Base-by-base conservation (phyloP, 495 filamentous ascomycete species). In the Alectoria sarmentosa region DNA sequence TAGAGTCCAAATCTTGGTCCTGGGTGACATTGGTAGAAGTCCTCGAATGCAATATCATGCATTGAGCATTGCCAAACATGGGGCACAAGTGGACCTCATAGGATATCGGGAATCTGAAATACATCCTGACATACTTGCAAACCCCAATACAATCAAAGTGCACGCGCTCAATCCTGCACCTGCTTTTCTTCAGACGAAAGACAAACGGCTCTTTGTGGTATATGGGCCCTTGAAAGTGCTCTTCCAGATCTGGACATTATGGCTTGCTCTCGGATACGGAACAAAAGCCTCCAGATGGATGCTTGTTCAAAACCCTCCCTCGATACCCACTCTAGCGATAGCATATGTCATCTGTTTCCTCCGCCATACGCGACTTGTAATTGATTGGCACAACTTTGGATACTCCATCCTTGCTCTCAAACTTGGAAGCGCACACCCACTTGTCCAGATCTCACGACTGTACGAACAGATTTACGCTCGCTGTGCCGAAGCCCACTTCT, bases 1-100 rank as follows among this genome's bases (percentile, higher is more conserved):
- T 30, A 81, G 83, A 9, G 81, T 90, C 34, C 90, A 96, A 71
- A 83, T 99, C 41, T 81, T 98, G n/a, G 94, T 99, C 48, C 82
- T 99, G n/a, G 94, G 94, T 19, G 94, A 99, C 71, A 94, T 99
- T 75, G 94, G 94, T 32, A 85, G 92, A 41, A 96, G 91, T 73
- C 94, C 94, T 32, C 90, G 94, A 65, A 99, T 99, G 94, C 94
- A 97, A 74, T 97, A 99, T 72, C 94, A 99, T 83, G 91, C 92
- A 28, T 74, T 96, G 65, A 97, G 93, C 73, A 86, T 98, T 72
- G 92, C 93, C 30, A 89, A 84, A 67, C 86, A 91, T 66, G 90
- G 91, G 42, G 89, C 85, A 1, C 77, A 81, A 39, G 94, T 96
- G 21, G 84, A 92, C 69, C 76, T 99, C 15, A 88, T 98, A 69